Evolutionary conservation across 768 basidiomycete species (phyloP).

Genomic region (Leccinum boreale): DNA sequence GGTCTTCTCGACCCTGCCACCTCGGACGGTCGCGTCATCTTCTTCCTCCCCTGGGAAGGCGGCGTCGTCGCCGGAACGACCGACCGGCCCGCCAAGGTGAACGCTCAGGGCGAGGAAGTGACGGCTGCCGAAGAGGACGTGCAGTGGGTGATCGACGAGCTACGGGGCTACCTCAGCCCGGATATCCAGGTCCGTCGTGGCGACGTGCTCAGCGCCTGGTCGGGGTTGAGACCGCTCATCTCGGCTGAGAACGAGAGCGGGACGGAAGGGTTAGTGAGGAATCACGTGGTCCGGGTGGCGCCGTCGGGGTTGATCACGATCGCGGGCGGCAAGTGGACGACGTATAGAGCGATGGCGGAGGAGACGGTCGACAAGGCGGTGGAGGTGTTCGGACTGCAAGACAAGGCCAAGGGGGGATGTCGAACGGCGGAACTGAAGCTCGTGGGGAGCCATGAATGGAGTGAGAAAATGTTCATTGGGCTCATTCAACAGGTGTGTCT

Average conservation of each 20-base stretch:
- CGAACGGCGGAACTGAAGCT: conserved; percentile 79
- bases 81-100: conserved; percentile 74
- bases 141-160: conserved; percentile 94
- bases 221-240: conserved; percentile 87
- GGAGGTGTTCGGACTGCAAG: conserved; percentile 66
- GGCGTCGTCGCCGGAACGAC: conserved; percentile 98
- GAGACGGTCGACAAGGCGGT: conserved; percentile 91
- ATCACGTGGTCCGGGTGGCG: conserved; percentile 86
- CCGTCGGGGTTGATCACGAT: conserved; percentile 86
- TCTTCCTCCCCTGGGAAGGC: conserved; percentile 99
- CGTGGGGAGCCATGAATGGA: conserved; percentile 93
- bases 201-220: conserved; percentile 95
- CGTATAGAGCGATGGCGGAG: conserved; percentile 93
- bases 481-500: conserved; percentile 78
- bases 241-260: conserved; percentile 68
- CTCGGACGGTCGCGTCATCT: conserved; percentile 95
- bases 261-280: conserved; percentile 88
- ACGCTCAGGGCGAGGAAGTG: conserved; percentile 56
- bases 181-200: conserved; percentile 94
- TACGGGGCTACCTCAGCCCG: conserved; percentile 81
- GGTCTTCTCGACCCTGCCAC: conserved; percentile 94
- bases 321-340: conserved; percentile 99
- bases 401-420: conserved; percentile 55
- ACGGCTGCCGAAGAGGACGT: conserved; percentile 91
- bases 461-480: conserved; percentile 93